These are phyloP conservation scores for Tetragonia tetragonoides DNA, from an alignment of 148 eudicot species.

Conservation along the genomic window DNA sequence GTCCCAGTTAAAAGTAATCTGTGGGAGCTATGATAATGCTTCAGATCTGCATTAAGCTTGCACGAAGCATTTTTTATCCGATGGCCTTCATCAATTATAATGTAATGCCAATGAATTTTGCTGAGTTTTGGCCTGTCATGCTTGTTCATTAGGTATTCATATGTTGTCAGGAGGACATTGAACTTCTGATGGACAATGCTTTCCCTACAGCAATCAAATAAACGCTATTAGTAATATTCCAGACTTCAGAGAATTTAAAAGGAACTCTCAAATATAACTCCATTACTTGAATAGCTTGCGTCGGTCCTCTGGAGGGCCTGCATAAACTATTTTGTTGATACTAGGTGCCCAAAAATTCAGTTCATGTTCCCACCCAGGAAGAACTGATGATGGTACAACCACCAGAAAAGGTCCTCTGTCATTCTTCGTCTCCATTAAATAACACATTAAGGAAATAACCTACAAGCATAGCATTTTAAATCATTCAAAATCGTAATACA, in stretches of 20 bases:
- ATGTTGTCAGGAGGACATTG: conserved; percentile 92
- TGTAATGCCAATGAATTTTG: conserved; percentile 87
- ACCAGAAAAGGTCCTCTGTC: conserved; percentile 97
- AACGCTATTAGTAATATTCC: conserved; percentile 1
- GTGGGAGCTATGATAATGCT: conserved; percentile 89
- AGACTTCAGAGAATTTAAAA: conserved; percentile 2
- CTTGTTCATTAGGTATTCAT: conserved; percentile 98
- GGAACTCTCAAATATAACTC: conserved; percentile 6
- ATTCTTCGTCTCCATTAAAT: conserved; percentile 93
- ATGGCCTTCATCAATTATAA: conserved; percentile 98
- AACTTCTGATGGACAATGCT: conserved; percentile 83
- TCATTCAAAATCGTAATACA: conserved; percentile 4
- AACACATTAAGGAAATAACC: conserved; percentile 91
- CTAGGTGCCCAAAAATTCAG: conserved; percentile 91
- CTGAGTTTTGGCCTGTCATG: conserved; percentile 96
- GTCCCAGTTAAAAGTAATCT: conserved; percentile 95
- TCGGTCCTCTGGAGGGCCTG: conserved; percentile 96
- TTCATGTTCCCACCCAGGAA: conserved; percentile 95
- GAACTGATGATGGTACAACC: conserved; percentile 95
- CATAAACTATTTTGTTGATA: conserved; percentile 82
- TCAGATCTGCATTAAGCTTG: conserved; percentile 96
- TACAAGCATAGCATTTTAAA: conserved; percentile 28
- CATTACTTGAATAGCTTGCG: conserved; percentile 84
- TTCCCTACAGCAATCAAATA: conserved; percentile 55
- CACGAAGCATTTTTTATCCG: conserved; percentile 99